Evolutionary conservation across 139 green algal genomes (phyloP), one percentile per base, ranked within the genome.

Genomic region (Chlorella sp.): DNA sequence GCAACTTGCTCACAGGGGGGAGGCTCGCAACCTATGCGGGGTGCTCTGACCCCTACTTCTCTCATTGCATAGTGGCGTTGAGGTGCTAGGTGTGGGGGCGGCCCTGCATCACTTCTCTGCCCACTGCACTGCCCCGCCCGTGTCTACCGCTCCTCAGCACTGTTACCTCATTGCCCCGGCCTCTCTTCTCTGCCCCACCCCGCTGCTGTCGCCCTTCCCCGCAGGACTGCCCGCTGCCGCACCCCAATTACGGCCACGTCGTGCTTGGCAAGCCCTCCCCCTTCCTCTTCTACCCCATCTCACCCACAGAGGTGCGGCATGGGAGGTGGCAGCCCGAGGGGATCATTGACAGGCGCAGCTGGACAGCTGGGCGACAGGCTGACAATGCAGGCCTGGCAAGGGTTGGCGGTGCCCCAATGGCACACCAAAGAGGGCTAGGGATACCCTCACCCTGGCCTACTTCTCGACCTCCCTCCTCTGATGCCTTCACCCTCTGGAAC

Each of bases 201-300:
- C 48, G 48, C 48, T 57, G 48, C 48, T 57, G 48, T 14, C 32
- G 11, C 53, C 15, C 34, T 34, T 5, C 39, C 64, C 28, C 0
- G 88, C 81, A 91, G 81, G 80, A 83, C 80, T 87, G 80, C 81
- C 84, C 90, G 40, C 94, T 99, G 91, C 97, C 97, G 2, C 91
- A 96, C 91, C 86, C 95, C 68, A 96, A 97, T 92, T 96, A 99
- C 91, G 98, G 98, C 11, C 98, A 99, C 88, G 98, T 99, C 16
- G 91, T 99, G 37, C 94, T 99, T 7, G 97, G 93, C n/a, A 94
- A 98, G 42, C 98, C 98, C 64, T 98, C 97, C 0, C 98, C 98
- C 42, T 95, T 99, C 83, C 96, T 99, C 28, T 99, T 99, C 93
- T 99, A 99, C 95, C 98, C 97, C n/a, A 99, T 99, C 92, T 96